Base-by-base conservation (phyloP, 1,284 basidiomycete species). In the Xerocomus nothofagi region DNA sequence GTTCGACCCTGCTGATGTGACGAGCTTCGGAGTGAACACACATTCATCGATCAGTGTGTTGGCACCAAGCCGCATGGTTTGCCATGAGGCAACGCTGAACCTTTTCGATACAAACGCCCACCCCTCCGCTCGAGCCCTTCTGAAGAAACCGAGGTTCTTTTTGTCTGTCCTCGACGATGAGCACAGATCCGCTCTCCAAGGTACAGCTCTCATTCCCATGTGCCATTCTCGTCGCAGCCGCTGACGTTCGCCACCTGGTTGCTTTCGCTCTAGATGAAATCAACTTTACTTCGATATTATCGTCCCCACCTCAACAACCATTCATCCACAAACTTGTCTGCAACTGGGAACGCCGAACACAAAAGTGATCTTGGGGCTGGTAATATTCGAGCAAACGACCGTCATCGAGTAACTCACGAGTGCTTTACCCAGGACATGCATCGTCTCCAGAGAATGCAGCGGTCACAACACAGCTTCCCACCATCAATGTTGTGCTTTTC, bases 401-500 rank as follows among this genome's bases (percentile, higher is more conserved):
- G 0, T 41, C 21, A 20, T 38, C 26, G 15, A 30, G 32, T 34
- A 26, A 34, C 54, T 63, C 24, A 67, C 14, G 15, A 26, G 14
- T 17, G 18, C 15, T 27, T 43, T 23, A 18, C 20, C 6, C 27
- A 63, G 55, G 14, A 20, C 7, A 39, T 20, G 12, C 27, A 36
- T 17, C 37, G 7, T 20, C 43, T 27, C 14, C 20, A 3, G 39
- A 17, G 20, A 29, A 51, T 44, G 7, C 44, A n/a, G 4, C 49
- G 0, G 14, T 3, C 1, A 26, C 31, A 33, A 17, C 32, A 20
- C 46, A 32, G 12, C 23, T 46, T 34, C 6, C 2, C 34, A 53
- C 51, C 33, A 15, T 59, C 44, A 66, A 68, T 15, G 51, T 67
- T 23, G 49, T 70, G 3, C 67, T 66, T 37, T 70, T 68, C 9